phyloP scores from a whole-genome alignment of 2,329 filamentous ascomycete genomes.

The Xylaria sp. region DNA sequence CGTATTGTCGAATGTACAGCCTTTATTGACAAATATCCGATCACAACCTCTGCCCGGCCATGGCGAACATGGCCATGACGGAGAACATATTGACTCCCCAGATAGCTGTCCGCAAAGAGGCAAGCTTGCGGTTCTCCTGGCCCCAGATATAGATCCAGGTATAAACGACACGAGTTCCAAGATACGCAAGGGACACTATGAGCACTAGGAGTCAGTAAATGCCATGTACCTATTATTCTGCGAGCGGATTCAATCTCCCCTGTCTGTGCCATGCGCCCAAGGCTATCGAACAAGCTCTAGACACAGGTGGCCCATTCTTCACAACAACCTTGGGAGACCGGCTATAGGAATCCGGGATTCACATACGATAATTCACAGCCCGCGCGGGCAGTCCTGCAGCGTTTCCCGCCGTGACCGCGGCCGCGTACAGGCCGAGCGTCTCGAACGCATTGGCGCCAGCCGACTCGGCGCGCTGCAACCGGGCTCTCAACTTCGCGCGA shows the following conservation, averaged over 20 bases:
- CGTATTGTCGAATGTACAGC: too few relatives aligned
- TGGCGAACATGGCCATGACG: conserved; percentile 30
- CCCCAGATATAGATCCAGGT: conserved; percentile 35
- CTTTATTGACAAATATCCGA: too few relatives aligned
- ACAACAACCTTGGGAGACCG: too few relatives aligned
- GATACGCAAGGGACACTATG: conserved; percentile 24
- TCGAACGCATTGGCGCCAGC: conserved; percentile 35
- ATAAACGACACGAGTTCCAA: conserved; percentile 32
- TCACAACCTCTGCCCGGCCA: conserved; percentile 24
- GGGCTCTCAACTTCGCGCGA: conserved; percentile 23
- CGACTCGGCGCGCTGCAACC: conserved; percentile 33
- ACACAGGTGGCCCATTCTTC: too few relatives aligned
- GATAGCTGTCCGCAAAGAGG: conserved; percentile 24
- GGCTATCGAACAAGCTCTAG: too few relatives aligned
- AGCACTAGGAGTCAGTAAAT: too few relatives aligned
- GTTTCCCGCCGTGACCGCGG: conserved; percentile 35
- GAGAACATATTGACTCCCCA: conserved; percentile 27
- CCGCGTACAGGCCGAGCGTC: conserved; percentile 35
- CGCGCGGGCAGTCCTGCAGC: conserved; percentile 22
- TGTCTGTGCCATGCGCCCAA: too few relatives aligned
- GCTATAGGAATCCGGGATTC: too few relatives aligned
- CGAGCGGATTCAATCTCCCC: too few relatives aligned
- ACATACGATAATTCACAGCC: conserved; percentile 23
- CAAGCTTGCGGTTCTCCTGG: conserved; percentile 28
- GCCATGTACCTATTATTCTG: too few relatives aligned